Evolutionary conservation across 345 rosid genomes (phyloP), one percentile per base, ranked within the genome.

Genomic region (Psidium friedrichsthalianum): DNA sequence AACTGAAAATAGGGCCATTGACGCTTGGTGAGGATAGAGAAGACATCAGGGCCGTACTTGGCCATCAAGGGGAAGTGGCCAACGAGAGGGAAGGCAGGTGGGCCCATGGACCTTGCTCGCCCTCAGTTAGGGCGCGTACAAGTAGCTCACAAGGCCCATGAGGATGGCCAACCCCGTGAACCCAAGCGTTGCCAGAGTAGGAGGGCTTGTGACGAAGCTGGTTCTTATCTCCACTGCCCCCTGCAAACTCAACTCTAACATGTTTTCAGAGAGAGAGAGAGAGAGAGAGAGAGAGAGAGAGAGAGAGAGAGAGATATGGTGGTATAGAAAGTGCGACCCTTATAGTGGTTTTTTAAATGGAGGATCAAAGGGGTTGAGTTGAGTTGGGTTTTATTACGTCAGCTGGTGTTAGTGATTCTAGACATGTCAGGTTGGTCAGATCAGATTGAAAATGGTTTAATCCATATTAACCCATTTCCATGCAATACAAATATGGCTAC

Each of bases 21-120:
- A 54, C 85, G 91, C 69, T 94, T 91, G 87, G 98, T 97, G 82
- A 97, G 98, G 76, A 94, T 88, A 11, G 97, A 90, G 88, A 97
- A 95, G 78, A 95, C 92, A 81, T 93, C 97, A 61, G 96, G 98
- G 47, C 99, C 98, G 54, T 94, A 91, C 92, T 97, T 92, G 27
- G 98, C 96, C 91, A 97, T 92, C 91, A 94, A 88, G n/a, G 95
- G 98, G 85, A 97, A 91, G 93, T 97, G 98, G 25, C 99, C 99
- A 40, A 94, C 61, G 24, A 94, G 87, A 16, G 97, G 97, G 88
- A 89, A 40, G 64, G 89, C 89, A 55, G 89, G 53, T 87, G 94
- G 95, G 3, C 96, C 94, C 0, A 95, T 95, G 13, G 92, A 91
- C 87, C 87, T 91, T 56, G n/a, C 93, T 90, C 61, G 93, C 94